Conservation (phyloP, 345 rosid species). For the Syzygium jambos region DNA sequence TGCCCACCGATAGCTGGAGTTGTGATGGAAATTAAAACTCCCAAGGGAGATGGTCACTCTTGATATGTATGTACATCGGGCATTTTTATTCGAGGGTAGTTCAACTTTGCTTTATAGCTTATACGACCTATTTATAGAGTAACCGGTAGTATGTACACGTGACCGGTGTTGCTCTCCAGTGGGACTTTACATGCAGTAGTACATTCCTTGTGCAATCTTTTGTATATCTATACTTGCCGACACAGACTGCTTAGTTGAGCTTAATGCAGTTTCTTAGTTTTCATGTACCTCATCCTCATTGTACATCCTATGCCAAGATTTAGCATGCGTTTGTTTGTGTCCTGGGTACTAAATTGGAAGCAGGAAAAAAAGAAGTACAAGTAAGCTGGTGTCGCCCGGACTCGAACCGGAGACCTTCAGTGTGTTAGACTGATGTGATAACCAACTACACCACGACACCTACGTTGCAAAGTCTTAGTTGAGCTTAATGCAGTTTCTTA, state of each 20-base stretch:
- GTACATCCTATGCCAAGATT: neutral
- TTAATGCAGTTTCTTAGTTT: neutral
- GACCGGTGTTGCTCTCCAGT: neutral
- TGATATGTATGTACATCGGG: neutral
- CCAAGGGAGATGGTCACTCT: neutral
- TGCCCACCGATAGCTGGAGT: slow-evolving; percentile 71
- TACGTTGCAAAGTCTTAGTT: no score
- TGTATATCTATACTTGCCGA: slow-evolving; percentile 2
- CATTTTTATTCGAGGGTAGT: neutral
- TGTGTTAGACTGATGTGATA: slow-evolving; percentile 98
- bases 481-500: no score
- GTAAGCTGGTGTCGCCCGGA: slow-evolving; percentile 70
- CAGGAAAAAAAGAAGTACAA: neutral
- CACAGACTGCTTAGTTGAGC: neutral
- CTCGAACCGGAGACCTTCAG: slow-evolving; percentile 96
- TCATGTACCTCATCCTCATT: neutral
- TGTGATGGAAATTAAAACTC: slow-evolving; percentile 26
- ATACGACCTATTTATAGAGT: neutral
- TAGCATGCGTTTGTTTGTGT: neutral
- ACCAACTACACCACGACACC: slow-evolving; percentile 99
- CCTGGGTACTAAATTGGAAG: neutral
- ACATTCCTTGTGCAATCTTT: slow-evolving; percentile 6
- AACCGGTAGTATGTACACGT: neutral
- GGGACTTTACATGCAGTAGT: neutral
- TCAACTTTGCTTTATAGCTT: neutral